Base-by-base conservation (phyloP, 78 protist species). In the Dictyostelium firmibasis region DNA sequence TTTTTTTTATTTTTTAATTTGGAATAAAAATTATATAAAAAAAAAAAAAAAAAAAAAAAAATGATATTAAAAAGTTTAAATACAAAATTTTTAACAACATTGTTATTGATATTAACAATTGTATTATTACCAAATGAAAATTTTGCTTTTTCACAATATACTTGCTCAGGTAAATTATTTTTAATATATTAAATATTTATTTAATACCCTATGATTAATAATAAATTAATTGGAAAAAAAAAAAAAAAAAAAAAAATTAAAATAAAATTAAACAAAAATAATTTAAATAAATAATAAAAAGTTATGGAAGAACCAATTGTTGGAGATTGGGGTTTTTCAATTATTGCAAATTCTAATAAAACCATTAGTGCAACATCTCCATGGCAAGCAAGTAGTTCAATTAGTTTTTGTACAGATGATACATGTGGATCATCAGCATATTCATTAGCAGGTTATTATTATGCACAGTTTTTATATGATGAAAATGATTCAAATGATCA, bases 401-500 rank as follows among this genome's bases (percentile, higher is more conserved):
- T 44, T 11, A 36, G 57, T 79, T 86, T 86, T 76, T 87, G 93
- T 78, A 62, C 86, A 60, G 93, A 87, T 57, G 93, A 87, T 78
- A 47, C 50, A 36, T 87, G 93, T 78, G 93, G 93, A 13, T 53
- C 78, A 18, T 27, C 85, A 14, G 69, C 60, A 27, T 87, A 53
- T 78, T 9, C 38, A 60, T 78, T 87, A 31, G 23, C 70, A 20
- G 93, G 93, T 23, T 76, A 87, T 62, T 87, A 62, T 60, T 87
- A 87, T 78, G 84, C 85, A n/a, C 29, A 44, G 3, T 78, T 87
- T 29, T 20, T 18, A 41, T 81, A 47, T 81, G 43, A 43, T 23
- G 50, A 14, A 18, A 74, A 13, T 29, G 44, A 29, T 5, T 14
- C 79, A 72, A 27, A 4, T 13, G 13, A 14, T 14, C 60, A 79